These are phyloP conservation scores for Chlamydomonas incerta DNA, from an alignment of 139 green algal species.

Conservation along the genomic window DNA sequence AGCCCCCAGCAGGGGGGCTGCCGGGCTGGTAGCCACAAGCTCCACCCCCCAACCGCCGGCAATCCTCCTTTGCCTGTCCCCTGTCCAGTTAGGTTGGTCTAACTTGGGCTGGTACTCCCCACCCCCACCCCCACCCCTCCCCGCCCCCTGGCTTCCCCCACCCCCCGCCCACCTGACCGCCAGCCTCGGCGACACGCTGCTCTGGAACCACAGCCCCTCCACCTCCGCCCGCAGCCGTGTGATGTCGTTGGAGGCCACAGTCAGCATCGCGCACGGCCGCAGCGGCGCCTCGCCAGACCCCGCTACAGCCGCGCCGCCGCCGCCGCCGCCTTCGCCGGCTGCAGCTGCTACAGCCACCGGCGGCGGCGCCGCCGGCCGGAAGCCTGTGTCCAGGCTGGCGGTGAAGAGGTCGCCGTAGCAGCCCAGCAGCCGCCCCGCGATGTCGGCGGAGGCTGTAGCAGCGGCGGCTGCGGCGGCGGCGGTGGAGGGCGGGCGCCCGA, in stretches of 20 bases:
- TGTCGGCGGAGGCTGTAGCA: constrained; percentile 16
- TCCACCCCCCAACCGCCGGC: too few species aligned
- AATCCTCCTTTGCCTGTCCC: too few species aligned
- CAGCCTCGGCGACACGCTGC: constrained; percentile 63
- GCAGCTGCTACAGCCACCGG: neutral
- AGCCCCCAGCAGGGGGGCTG: too few species aligned
- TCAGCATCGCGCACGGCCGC: constrained; percentile 65
- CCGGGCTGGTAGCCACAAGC: too few species aligned
- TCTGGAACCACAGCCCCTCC: constrained; percentile 70
- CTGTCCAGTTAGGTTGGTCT: too few species aligned
- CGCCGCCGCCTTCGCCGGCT: too few species aligned
- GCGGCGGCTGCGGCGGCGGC: neutral
- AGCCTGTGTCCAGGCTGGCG: constrained; percentile 39
- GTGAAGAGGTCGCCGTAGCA: constrained; percentile 77
- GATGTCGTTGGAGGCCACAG: constrained; percentile 77
- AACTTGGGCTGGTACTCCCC: too few species aligned
- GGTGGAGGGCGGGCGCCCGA: neutral
- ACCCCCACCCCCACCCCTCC: too few species aligned
- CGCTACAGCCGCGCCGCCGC: too few species aligned
- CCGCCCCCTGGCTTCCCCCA: neutral
- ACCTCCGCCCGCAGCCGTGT: constrained; percentile 72
- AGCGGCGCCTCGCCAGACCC: neutral
- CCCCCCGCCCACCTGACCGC: constrained; percentile 44
- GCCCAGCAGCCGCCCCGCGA: constrained; percentile 67
- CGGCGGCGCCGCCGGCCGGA: constrained; percentile 1